Evolutionary conservation across 1,139 yeast genomes (phyloP), one percentile per base, ranked within the genome.

Genomic region (Kodamaea suecica): DNA sequence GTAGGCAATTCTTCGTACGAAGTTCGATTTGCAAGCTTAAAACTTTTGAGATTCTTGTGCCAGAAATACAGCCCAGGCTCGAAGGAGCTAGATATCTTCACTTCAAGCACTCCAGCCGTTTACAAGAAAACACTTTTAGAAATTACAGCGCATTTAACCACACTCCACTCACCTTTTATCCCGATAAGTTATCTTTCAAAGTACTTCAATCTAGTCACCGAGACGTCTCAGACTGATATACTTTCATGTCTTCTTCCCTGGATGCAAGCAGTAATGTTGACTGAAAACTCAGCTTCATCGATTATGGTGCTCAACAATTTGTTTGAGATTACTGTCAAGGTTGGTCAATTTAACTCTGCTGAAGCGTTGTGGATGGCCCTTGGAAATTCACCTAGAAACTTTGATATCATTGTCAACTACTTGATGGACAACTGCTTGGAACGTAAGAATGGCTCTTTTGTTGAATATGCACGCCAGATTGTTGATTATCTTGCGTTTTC

Each of bases 321-420:
- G 37, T 79, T 88, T 57, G 97, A 87, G 48, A 82, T 92, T 29
- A 86, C 97, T 0, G 79, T 87, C 29, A 78, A 78, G 38, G 85
- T 82, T 48, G 78, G 90, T 36, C 80, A 81, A 29, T 85, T 86
- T 32, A 83, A 83, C 48, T 97, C 88, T 49, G 86, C 92, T 7
- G 97, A 90, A 54, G 95, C 95, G 0, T 60, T 92, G 25, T 94
- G 99, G 99, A 87, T 85, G 3, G 94, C 97, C 0, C 66, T 92
- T 25, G 95, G 95, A 2, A 78, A 78, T 36, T 74, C 76, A 25
- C 71, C 79, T 8, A 72, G 70, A 8, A 90, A 92, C 50, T 81
- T 83, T 24, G 80, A 80, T 38, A 78, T 77, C 6, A 84, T 88
- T 13, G 60, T 86, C 48, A 85, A 81, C 31, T 92, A 78, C 50